These are phyloP conservation scores for Grosmannia penicillata DNA, from an alignment of 2,329 filamentous ascomycete genomes.

Conservation along the genomic window DNA sequence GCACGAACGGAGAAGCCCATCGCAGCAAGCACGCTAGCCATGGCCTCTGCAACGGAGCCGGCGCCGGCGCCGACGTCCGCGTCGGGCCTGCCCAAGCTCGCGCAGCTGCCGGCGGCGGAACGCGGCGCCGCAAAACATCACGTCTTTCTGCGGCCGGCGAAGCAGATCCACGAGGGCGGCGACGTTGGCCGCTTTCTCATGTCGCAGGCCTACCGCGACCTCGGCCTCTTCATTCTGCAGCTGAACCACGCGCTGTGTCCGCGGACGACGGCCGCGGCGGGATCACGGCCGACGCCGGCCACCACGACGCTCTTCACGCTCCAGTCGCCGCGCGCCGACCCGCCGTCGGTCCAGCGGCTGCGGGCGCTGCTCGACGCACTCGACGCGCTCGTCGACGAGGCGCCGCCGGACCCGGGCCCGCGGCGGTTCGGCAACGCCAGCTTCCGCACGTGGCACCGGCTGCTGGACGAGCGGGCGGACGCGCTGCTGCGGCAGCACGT, in stretches of 20 bases:
- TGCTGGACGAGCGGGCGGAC: constrained; percentile 46
- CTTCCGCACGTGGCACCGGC: constrained; percentile 69
- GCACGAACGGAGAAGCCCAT: too few relatives aligned
- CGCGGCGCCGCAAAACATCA: constrained; percentile 20
- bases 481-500: constrained; percentile 43
- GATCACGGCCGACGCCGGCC: constrained; percentile 15
- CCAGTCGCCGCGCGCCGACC: constrained; percentile 24
- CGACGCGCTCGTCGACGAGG: constrained; percentile 55
- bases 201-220: constrained; percentile 72
- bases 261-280: constrained; percentile 24
- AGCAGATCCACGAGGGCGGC: constrained; percentile 70
- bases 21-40: too few relatives aligned
- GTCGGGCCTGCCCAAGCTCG: constrained; percentile 21
- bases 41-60: too few relatives aligned
- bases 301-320: constrained; percentile 31
- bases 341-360: constrained; percentile 47
- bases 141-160: constrained; percentile 52
- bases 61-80: neutral
- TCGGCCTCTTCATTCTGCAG: constrained; percentile 77
- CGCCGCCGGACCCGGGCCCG: constrained; percentile 72
- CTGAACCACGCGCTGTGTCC: constrained; percentile 81
- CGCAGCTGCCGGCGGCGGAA: too few relatives aligned
- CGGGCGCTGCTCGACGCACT: constrained; percentile 51
- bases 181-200: constrained; percentile 72
- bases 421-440: constrained; percentile 84